These are phyloP conservation scores for Lentinus brumalis DNA, from an alignment of 768 basidiomycete species.

Conservation along the genomic window DNA sequence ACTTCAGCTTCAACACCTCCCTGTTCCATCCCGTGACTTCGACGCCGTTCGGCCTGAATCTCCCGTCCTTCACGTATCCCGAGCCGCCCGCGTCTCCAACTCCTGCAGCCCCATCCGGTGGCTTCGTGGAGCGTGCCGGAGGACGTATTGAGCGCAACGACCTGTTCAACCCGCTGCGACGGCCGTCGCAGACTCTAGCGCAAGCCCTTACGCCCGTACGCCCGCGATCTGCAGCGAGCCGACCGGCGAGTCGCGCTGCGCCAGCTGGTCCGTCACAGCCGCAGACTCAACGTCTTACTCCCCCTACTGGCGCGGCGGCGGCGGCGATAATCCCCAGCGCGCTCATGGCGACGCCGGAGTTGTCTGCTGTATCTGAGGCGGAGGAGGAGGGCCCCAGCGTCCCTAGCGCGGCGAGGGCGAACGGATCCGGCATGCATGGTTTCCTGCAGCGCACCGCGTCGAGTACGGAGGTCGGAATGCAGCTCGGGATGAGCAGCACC, in stretches of 20 bases:
- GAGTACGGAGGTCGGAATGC: conserved; percentile 49
- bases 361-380: not conserved
- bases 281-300: conserved; percentile 3
- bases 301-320: conserved; percentile 6
- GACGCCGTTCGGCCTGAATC: conserved; percentile 24
- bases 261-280: not conserved
- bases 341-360: conserved; percentile 8
- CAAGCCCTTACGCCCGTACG: conserved; percentile 3
- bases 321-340: conserved; percentile 15
- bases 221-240: conserved; percentile 16
- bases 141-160: conserved; percentile 29
- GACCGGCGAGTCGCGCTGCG: conserved; percentile 9
- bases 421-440: not conserved
- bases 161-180: conserved; percentile 23
- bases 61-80: conserved; percentile 33
- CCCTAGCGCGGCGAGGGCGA: not conserved
- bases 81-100: conserved; percentile 62
- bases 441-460: conserved; percentile 18
- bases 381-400: not conserved
- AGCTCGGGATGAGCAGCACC: conserved; percentile 44
- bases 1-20: conserved; percentile 28
- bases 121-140: conserved; percentile 27
- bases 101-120: conserved; percentile 37
- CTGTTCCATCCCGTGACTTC: conserved; percentile 28
- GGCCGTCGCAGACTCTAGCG: conserved; percentile 3